Evolutionary conservation across 129 eudicot genomes (phyloP), one percentile per base, ranked within the genome.

Genomic region (Pseudognaphalium luteoalbum): DNA sequence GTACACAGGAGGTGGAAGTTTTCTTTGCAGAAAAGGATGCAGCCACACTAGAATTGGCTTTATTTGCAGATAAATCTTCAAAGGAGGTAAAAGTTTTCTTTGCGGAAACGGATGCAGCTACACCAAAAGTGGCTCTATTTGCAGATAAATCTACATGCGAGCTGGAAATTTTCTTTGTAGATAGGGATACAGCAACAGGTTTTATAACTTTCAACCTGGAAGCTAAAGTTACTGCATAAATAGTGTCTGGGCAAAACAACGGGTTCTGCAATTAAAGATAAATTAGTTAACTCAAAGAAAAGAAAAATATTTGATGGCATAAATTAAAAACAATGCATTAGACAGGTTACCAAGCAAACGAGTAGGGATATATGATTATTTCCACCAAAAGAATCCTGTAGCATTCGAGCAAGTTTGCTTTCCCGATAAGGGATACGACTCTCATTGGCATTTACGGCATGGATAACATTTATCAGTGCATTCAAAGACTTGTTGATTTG

Each of bases 331-430:
- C 47, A 17, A 30, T 8, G 17, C 2, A 20, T 37, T n/a, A 41
- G 66, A 78, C 3, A 50, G 20, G 77, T 34, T 79, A 94, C 99
- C 99, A 94, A 62, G 83, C 97, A 91, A 74, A 88, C 81, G 4
- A 94, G 74, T 85, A 94, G 70, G 58, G 93, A 70, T 17, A 87
- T 83, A 76, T 61, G 85, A 76, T 80, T 88, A 59, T 64, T 77
- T 30, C 96, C 90, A 15, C 92, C 91, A 78, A 91, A 79, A 54
- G 93, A 94, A 70, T 91, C 99, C 62, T 94, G 96, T 70, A 94
- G 51, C 41, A 91, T 78, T 30, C 93, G 84, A 21, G 93, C 85
- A 66, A 94, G 83, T 82, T 91, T 94, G 80, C 93, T 87, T 72
- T 89, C 99, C 19, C 99, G 84, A 71, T 84, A 94, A 22, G 99